A percentile compares a stretch with the other conserved stretches of the same genome.
These are phyloP conservation scores for Sedum album DNA, from an alignment of 164 flowering plant genomes.

Conservation along the genomic window DNA sequence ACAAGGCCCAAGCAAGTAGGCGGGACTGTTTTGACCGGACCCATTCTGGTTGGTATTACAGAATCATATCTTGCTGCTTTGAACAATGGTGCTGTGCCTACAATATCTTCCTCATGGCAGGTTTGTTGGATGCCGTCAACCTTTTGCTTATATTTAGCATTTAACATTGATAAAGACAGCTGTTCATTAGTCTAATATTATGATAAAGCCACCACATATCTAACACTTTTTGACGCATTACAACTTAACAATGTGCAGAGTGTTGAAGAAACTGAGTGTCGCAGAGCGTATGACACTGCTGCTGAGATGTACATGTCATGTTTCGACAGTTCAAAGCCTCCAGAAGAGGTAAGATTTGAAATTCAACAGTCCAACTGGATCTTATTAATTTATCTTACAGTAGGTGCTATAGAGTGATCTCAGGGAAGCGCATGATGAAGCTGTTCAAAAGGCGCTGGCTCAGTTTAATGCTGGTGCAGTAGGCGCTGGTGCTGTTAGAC, in stretches of 20 bases:
- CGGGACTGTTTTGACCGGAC: conserved; percentile 89
- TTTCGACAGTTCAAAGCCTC: conserved; percentile 85
- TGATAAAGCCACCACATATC: background rate
- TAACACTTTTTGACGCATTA: background rate
- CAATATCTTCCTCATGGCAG: conserved; percentile 99
- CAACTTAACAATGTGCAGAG: conserved; percentile 41
- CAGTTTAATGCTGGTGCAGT: conserved; percentile 71
- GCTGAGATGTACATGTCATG: conserved; percentile 71
- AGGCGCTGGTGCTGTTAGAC: conserved; percentile 75
- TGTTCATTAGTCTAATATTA: background rate
- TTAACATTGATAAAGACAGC: background rate
- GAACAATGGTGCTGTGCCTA: conserved; percentile 97
- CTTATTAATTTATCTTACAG: conserved; percentile 15
- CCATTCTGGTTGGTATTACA: conserved; percentile 79
- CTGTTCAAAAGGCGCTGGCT: conserved; percentile 67
- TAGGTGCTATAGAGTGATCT: conserved; percentile 45
- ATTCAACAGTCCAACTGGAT: background rate
- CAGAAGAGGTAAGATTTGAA: conserved; percentile 74
- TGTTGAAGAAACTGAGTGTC: conserved; percentile 98
- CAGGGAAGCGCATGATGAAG: conserved; percentile 87
- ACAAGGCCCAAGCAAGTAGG: conserved; percentile 97
- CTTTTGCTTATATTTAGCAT: background rate
- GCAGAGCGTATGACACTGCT: conserved; percentile 77
- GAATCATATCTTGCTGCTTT: conserved; percentile 88
- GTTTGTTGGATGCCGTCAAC: conserved; percentile 26